Base-by-base conservation (phyloP, 1,284 basidiomycete genomes). In the Rhodotorula sp. region DNA sequence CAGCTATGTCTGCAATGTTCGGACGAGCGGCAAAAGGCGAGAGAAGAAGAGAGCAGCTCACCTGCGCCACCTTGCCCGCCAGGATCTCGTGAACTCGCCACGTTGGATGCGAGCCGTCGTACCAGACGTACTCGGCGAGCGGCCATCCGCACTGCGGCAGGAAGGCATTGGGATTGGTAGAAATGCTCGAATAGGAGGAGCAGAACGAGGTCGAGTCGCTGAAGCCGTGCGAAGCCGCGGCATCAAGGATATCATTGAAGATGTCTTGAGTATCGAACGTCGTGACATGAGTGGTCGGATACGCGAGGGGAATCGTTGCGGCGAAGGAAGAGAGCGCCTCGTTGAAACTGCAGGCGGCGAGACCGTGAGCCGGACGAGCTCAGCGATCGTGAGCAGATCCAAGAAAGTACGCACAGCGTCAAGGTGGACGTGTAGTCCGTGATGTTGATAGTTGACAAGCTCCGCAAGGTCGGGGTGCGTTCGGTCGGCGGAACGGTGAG, bases 31-130 rank as follows among this genome's bases (percentile, higher is more conserved):
- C 15, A 10, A 10, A 14, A 23, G 19, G 14, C 4, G 43, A 34
- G 28, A 31, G 55, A 18, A 21, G 21, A 19, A 56, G 23, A 54
- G 14, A 45, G 16, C 21, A 8, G 55, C 67, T 70, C 15, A 60
- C 62, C 23, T 60, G n/a, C 12, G 49, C 43, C n/a, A 64, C 15
- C 23, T 64, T 67, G 18, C 21, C 23, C 18, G 70, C 70, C 3
- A 68, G 59, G 6, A 71, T 38, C 18, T 43, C 45, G 52, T 71
- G 69, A 14, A 71, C 69, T 10, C 61, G n/a, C 69, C 69, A 71
- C 1, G 66, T 64, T 62, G 48, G 69, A 70, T 18, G 54, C 14
- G 49, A 64, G 58, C 60, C 62, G 26, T 55, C 26, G 26, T 28
- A 62, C 71, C 71, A 72, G 7, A 67, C 57, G 18, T 62, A 69